Evolutionary conservation across 331 rosid genomes (phyloP).

Genomic region (Acacia concinna): DNA sequence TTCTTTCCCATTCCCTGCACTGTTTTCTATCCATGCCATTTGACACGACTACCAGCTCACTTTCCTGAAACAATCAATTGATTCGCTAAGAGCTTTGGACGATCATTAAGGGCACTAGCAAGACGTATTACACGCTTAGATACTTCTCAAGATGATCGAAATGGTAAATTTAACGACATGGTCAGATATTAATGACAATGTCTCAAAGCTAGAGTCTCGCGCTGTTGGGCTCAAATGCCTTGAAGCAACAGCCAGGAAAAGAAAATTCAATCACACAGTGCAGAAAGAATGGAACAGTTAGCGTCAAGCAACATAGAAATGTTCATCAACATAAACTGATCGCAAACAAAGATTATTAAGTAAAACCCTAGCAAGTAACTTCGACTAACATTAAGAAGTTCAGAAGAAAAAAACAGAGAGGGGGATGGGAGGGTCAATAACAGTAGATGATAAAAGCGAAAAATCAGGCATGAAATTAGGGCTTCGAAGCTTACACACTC

Average conservation of each 20-base stretch:
- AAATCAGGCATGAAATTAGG: constrained; percentile 32
- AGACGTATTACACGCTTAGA: neutral
- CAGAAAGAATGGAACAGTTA: neutral
- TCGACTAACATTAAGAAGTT: neutral
- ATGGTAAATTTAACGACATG: neutral
- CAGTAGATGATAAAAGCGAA: constrained; percentile 2
- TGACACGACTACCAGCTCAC: constrained; percentile 32
- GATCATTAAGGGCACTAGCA: constrained; percentile 5
- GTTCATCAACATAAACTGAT: constrained; percentile 28
- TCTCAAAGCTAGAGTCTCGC: neutral
- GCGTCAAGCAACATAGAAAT: neutral
- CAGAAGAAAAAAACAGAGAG: neutral
- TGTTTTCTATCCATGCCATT: constrained; percentile 78
- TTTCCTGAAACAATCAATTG: constrained; percentile 36
- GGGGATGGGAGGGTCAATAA: neutral
- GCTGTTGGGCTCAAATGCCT: neutral
- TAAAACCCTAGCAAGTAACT: constrained; percentile 45
- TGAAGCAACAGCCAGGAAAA: neutral
- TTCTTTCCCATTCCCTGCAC: constrained; percentile 52
- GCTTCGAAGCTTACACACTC: constrained; percentile 42
- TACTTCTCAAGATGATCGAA: neutral
- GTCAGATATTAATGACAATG: constrained; percentile 24
- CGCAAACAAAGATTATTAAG: neutral
- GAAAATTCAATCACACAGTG: constrained; percentile 5
- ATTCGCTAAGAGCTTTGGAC: constrained; percentile 17